A percentile compares a stretch with the other conserved stretches of the same genome.
Evolutionary conservation across 306 rosid species (phyloP).

Genomic region (Rosa chinensis): DNA sequence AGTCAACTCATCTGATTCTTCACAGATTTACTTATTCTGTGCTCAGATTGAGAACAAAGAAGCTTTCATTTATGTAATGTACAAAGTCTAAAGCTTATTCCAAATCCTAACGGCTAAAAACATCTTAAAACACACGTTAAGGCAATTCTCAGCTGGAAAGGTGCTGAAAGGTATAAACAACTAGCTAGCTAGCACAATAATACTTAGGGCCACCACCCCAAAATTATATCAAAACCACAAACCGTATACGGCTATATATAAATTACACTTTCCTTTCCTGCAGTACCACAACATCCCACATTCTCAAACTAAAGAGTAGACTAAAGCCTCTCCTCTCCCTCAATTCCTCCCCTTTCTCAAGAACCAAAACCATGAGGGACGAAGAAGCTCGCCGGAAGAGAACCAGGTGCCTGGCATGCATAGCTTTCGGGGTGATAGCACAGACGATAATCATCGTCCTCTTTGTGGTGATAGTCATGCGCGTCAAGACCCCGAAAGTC

Average conservation of each 20-base stretch:
- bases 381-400: constrained; percentile 12
- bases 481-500: constrained; percentile 34
- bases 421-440: constrained; percentile 19
- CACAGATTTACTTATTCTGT: neutral
- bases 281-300: neutral
- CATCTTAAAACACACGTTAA: neutral
- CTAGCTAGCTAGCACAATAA: neutral
- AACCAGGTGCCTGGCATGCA: constrained; percentile 20
- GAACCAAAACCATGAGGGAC: neutral
- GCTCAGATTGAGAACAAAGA: neutral
- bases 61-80: neutral
- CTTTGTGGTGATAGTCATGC: constrained; percentile 24
- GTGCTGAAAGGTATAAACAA: neutral
- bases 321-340: neutral
- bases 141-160: constrained; percentile 6
- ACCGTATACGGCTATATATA: neutral
- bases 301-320: neutral
- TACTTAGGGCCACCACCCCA: constrained; percentile 6
- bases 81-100: neutral
- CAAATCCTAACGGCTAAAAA: constrained; percentile 4
- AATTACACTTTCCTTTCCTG: neutral
- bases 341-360: neutral
- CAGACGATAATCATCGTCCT: constrained; percentile 23
- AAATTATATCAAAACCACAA: neutral
- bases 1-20: neutral